Evolutionary conservation across 2,329 filamentous ascomycete species (phyloP).

Genomic region (Curvularia sp.): DNA sequence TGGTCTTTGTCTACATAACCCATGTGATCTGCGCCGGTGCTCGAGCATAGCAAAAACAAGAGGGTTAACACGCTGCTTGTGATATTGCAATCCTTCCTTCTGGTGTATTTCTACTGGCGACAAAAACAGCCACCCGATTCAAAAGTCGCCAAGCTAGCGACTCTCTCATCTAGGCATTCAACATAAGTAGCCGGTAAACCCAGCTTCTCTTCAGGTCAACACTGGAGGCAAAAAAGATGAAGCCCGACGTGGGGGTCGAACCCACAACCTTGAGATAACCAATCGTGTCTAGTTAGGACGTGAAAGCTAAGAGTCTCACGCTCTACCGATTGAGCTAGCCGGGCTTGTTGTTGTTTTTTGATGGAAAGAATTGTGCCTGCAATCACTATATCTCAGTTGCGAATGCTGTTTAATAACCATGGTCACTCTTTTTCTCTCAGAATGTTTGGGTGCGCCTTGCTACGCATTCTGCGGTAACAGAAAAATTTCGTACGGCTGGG

Average conservation of each 20-base stretch:
- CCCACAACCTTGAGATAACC: conserved; percentile 26
- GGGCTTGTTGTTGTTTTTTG: conserved; percentile 16
- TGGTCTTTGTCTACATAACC: no score
- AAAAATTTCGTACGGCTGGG: conserved; percentile 11
- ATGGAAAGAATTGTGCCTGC: neutral
- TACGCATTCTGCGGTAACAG: neutral
- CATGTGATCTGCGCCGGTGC: no score
- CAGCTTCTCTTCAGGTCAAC: neutral
- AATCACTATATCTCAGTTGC: neutral
- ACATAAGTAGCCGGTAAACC: neutral
- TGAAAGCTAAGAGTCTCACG: conserved; percentile 51
- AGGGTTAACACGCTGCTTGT: no score
- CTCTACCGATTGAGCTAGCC: conserved; percentile 50
- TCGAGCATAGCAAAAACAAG: no score
- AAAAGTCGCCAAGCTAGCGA: neutral
- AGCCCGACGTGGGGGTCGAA: conserved; percentile 27
- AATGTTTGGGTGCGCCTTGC: neutral
- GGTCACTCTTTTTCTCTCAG: neutral
- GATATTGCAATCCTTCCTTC: no score
- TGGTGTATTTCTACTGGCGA: neutral
- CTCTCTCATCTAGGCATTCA: neutral
- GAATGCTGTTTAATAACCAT: accelerated
- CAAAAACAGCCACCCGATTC: neutral
- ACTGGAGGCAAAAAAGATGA: conserved; percentile 7
- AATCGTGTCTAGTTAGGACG: conserved; percentile 19